A percentile compares a stretch with the other conserved stretches of the same genome.
Conservation (phyloP, 805 yeast species). For the Kregervanrija pseudodelftensis region DNA sequence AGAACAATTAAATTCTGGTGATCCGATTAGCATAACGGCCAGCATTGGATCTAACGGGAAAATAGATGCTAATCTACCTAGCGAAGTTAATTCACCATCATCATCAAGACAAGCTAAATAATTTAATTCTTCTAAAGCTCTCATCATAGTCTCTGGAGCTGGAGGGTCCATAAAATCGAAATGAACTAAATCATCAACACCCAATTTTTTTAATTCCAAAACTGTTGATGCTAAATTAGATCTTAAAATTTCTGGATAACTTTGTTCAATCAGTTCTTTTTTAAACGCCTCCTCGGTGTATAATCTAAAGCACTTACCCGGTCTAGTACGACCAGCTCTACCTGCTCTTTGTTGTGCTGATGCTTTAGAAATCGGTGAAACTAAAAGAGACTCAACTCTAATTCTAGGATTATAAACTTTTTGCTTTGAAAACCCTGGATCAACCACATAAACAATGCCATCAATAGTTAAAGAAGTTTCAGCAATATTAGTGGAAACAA, state of each 20-base stretch:
- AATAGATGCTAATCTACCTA: conserved; percentile 85
- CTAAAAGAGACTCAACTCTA: conserved; percentile 88
- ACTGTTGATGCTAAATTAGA: conserved; percentile 89
- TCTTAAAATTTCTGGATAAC: conserved; percentile 91
- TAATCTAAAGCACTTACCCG: conserved; percentile 94
- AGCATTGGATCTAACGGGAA: conserved; percentile 95
- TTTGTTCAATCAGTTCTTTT: conserved; percentile 88
- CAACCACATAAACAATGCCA: conserved; percentile 95
- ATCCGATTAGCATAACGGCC: conserved; percentile 86
- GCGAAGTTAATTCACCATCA: conserved; percentile 81
- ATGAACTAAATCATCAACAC: conserved; percentile 92
- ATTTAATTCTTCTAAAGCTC: conserved; percentile 92
- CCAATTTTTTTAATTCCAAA: conserved; percentile 85
- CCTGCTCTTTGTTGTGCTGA: conserved; percentile 98
- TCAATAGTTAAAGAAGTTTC: conserved; percentile 97
- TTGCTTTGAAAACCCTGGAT: conserved; percentile 95
- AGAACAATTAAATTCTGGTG: conserved; percentile 80
- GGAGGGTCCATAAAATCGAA: conserved; percentile 99
- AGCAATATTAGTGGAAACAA: conserved; percentile 91
- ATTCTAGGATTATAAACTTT: conserved; percentile 95
- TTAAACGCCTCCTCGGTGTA: conserved; percentile 96
- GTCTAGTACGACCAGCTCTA: conserved; percentile 99
- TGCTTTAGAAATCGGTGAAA: conserved; percentile 95
- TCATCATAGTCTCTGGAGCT: conserved; percentile 99
- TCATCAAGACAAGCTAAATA: conserved; percentile 86